These are phyloP conservation scores for Medicago lupulina DNA, from an alignment of 306 rosid genomes.

Conservation along the genomic window DNA sequence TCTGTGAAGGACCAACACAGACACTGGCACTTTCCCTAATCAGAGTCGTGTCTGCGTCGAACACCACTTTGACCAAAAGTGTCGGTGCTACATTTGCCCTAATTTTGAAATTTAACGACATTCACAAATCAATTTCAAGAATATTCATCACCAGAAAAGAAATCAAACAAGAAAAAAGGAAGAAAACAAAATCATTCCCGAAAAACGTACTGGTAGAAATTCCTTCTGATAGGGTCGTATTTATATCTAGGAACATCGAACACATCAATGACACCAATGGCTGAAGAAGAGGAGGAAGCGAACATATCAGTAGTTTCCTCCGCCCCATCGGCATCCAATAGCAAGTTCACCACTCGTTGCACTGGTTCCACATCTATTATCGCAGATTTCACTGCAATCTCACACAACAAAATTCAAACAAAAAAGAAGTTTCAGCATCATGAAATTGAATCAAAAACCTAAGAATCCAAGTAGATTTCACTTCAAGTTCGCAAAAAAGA, in stretches of 20 bases:
- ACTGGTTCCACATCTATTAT: slow-evolving; percentile 72
- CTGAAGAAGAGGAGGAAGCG: slow-evolving; percentile 35
- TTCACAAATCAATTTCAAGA: neutral
- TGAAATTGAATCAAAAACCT: too few relatives aligned
- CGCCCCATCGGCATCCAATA: slow-evolving; percentile 59
- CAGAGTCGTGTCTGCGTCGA: too few relatives aligned
- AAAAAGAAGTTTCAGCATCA: too few relatives aligned
- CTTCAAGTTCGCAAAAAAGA: too few relatives aligned
- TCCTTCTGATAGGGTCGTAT: slow-evolving; percentile 74
- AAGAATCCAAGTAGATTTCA: too few relatives aligned
- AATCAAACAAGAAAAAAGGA: slow-evolving; percentile 1
- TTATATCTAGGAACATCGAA: slow-evolving; percentile 64
- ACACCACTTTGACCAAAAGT: too few relatives aligned
- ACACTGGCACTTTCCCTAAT: too few relatives aligned
- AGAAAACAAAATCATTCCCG: too few relatives aligned
- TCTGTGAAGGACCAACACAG: too few relatives aligned
- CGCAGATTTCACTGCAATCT: slow-evolving; percentile 69
- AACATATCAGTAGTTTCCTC: slow-evolving; percentile 39
- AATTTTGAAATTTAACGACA: neutral
- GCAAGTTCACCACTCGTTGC: slow-evolving; percentile 54
- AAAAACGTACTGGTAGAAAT: slow-evolving; percentile 62
- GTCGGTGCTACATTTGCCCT: too few relatives aligned
- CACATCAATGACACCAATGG: slow-evolving; percentile 61
- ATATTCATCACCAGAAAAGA: neutral
- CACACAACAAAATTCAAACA: too few relatives aligned